Base-by-base conservation (phyloP, 805 yeast genomes). In the Saccharomycopsis babjevae region DNA sequence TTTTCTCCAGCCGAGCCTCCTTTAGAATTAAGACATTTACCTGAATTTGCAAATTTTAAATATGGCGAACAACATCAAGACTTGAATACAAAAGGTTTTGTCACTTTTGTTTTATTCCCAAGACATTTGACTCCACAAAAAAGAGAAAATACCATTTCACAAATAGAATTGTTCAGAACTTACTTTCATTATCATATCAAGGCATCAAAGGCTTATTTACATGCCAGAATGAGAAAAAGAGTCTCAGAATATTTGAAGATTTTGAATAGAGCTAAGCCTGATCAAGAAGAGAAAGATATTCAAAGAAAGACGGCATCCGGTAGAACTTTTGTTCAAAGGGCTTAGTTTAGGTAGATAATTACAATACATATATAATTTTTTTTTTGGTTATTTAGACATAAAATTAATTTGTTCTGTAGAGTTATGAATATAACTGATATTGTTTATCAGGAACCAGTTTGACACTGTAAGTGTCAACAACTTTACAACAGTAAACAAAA, bases 171-270 rank as follows among this genome's bases (percentile, higher is more conserved):
- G 61, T 94, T 94, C 77, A 82, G 99, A 75, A 96, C 92, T 70
- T 94, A 93, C 76, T 94, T 94, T 86, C 99, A 94, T 74, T 94
- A 93, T 75, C 99, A 94, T 72, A 94, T 94, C 77, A 94, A 94
- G 76, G 93, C 97, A 74, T 91, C 97, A 64, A 94, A 94, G 79
- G 98, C 99, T 40, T 94, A 89, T 76, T 85, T 94, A 86, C 99
- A 94, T 74, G 90, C 97, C 58, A 86, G 99, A 79, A 94, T 94
- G 99, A 84, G 99, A 74, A 89, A 79, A 75, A 83, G 99, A 69
- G 98, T 94, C 28, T 85, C 88, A 67, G 94, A 96, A 69, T 94
- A 92, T 77, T 82, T 92, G 71, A 94, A 94, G 79, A 93, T 94
- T 38, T 83, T 94, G 75, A 94, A 94, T 77, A 83, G 99, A 71